Base-by-base conservation (phyloP, 202 grass and related monocot genomes). In the Miscanthus sacchariflorus region DNA sequence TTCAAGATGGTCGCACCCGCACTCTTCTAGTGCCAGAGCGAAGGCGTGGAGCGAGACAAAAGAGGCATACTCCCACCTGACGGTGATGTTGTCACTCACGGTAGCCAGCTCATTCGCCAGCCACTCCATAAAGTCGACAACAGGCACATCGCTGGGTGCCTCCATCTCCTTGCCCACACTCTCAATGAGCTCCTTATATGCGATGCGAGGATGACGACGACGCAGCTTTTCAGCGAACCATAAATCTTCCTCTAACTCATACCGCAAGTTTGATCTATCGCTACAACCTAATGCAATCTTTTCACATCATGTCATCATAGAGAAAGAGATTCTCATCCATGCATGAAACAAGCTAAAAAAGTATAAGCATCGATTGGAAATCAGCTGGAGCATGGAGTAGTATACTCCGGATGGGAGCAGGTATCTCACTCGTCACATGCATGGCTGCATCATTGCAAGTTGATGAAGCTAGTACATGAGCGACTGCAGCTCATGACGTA, bases 221-320 rank as follows among this genome's bases (percentile, higher is more conserved):
- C 25, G 30, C 56, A 38, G 14, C 11, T 76, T 76, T 58, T 44
- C 38, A 88, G 44, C 79, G 52, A 82, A 76, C 71, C 86, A n/a
- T 82, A 67, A 58, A 87, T 24, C 50, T 86, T 86, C 24, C 38
- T 72, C 27, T 18, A 73, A 82, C 86, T 68, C 58, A 21, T 54
- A 52, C 21, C n/a, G 9, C 21, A 17, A 9, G 39, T 49, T 80
- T 11, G 10, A 14, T 25, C 21, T 73, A 24, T 73, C 40, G 23
- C 43, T 75, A 50, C 21, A 19, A 70, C 64, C 40, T n/a, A 79
- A 35, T 25, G 12, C 84, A 23, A 68, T 46, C 67, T 87, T 76
- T 75, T 33, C 14, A 5, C 7, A 10, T 49, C 42, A 74, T 9
- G 25, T 18, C n/a, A n/a, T 8, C 63, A 58, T 36, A 27, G 68